These are phyloP conservation scores for Boletus vermiculosoides DNA, from an alignment of 768 basidiomycete genomes.

Conservation along the genomic window DNA sequence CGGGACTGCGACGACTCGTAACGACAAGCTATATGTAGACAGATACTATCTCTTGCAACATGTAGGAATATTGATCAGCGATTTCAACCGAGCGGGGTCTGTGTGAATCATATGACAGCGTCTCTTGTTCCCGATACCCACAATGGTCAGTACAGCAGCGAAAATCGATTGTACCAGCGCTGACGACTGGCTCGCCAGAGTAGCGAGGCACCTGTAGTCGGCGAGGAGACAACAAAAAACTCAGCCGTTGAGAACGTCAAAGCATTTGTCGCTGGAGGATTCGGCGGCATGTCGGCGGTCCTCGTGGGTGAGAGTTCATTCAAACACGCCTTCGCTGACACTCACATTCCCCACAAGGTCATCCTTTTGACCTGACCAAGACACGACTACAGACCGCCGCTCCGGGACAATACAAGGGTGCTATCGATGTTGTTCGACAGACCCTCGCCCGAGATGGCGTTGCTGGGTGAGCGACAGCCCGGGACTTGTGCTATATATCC, in stretches of 20 bases:
- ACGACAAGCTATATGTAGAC: constrained; percentile 15
- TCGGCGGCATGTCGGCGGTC: constrained; percentile 85
- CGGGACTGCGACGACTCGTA: constrained; percentile 45
- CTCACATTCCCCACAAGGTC: constrained; percentile 52
- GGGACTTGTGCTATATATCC: background rate
- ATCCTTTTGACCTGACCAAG: constrained; percentile 97
- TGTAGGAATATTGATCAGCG: constrained; percentile 5
- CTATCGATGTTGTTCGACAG: constrained; percentile 90
- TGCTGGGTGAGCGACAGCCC: constrained; percentile 58
- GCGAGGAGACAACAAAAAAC: constrained; percentile 23
- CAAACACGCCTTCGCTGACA: background rate
- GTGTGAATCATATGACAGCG: constrained; percentile 31
- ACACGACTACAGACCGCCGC: constrained; percentile 93
- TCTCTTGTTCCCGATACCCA: constrained; percentile 14
- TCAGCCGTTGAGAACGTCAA: constrained; percentile 53
- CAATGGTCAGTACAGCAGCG: constrained; percentile 25
- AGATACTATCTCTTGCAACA: constrained; percentile 14
- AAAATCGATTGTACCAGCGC: background rate
- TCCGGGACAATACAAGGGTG: constrained; percentile 86
- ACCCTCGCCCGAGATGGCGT: constrained; percentile 89
- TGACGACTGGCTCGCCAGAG: constrained; percentile 22
- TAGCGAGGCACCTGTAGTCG: constrained; percentile 20
- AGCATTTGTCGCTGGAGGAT: constrained; percentile 91
- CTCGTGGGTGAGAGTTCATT: constrained; percentile 68
- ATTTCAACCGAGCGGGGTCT: constrained; percentile 12